A percentile compares a stretch with the other conserved stretches of the same genome.
These are phyloP conservation scores for Colletotrichum tamarilloi DNA, from an alignment of 2,329 filamentous ascomycete species.

Conservation along the genomic window DNA sequence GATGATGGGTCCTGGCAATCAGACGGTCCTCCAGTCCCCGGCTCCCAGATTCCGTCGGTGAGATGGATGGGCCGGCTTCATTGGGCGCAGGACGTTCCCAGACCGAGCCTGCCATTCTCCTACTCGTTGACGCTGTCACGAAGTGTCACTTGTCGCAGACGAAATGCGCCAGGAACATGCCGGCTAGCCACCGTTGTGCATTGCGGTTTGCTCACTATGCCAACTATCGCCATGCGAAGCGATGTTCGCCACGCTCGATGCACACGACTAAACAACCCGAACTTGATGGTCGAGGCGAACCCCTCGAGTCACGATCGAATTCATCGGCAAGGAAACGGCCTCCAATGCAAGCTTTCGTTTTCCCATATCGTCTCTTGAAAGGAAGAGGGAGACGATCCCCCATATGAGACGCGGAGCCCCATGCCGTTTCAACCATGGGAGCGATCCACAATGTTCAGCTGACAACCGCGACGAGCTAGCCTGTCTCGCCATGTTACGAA, in stretches of 20 bases:
- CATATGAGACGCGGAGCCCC: neutral
- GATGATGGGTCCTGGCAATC: slow-evolving; percentile 27
- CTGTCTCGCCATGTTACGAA: neutral
- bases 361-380: neutral
- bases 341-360: neutral
- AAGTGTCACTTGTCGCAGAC: slow-evolving; percentile 1
- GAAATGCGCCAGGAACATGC: neutral
- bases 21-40: slow-evolving; percentile 8
- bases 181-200: neutral
- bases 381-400: neutral
- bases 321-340: neutral
- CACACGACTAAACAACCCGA: neutral
- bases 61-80: slow-evolving; percentile 9
- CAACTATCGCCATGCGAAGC: neutral
- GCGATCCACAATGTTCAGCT: neutral
- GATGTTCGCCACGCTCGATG: neutral
- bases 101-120: neutral
- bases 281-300: neutral
- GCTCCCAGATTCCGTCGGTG: slow-evolving; percentile 12
- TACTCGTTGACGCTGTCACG: slow-evolving; percentile 4
- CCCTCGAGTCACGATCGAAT: neutral
- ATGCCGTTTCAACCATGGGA: neutral
- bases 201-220: neutral
- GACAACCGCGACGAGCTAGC: neutral
- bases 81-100: neutral